phyloP scores from a whole-genome alignment of 1,139 yeast genomes.

The Kodamaea plutei region DNA sequence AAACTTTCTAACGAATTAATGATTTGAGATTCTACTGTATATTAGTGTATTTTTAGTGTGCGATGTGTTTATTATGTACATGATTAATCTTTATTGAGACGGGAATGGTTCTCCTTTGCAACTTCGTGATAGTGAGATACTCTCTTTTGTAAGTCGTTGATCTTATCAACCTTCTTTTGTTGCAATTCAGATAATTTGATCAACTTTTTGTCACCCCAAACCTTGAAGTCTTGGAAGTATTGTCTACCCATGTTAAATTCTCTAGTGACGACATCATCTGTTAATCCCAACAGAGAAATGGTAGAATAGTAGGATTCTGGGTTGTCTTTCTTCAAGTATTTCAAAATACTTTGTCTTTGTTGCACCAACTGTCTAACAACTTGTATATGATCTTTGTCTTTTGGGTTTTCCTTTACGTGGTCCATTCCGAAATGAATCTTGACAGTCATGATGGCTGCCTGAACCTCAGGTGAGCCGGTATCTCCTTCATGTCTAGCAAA shows the following conservation, averaged over 20 bases:
- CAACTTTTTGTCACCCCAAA: constrained; percentile 64
- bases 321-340: constrained; percentile 73
- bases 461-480: constrained; percentile 93
- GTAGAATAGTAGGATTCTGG: constrained; percentile 84
- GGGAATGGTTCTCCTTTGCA: constrained; percentile 37
- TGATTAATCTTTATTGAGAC: constrained; percentile 13
- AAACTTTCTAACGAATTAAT: no score
- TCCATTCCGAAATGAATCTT: constrained; percentile 73
- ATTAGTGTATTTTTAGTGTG: background rate
- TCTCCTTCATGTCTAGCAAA: constrained; percentile 84
- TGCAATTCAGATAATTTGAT: constrained; percentile 42
- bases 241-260: constrained; percentile 84
- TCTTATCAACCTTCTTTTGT: constrained; percentile 32
- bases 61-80: constrained; percentile 1
- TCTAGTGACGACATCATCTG: constrained; percentile 69
- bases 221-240: constrained; percentile 80
- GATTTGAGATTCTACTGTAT: no score
- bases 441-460: constrained; percentile 85
- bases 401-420: constrained; percentile 68
- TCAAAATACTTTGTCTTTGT: constrained; percentile 77
- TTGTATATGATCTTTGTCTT: constrained; percentile 70
- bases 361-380: constrained; percentile 78
- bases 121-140: constrained; percentile 37
- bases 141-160: constrained; percentile 37
- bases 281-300: constrained; percentile 80